Conservation (phyloP, 805 yeast species). For the Ogataea thermomethanolica region DNA sequence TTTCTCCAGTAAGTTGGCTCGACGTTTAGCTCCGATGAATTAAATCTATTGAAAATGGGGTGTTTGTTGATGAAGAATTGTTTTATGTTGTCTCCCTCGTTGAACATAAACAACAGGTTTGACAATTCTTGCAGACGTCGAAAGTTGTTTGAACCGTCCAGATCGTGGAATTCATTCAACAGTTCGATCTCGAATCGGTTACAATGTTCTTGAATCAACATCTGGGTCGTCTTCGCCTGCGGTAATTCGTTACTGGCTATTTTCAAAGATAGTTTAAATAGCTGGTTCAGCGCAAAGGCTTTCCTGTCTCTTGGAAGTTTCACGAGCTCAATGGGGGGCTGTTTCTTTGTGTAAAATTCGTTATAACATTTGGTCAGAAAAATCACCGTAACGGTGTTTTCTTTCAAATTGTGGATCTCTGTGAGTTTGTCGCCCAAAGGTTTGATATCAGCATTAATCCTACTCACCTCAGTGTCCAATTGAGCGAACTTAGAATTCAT, state of each 20-base stretch:
- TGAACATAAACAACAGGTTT: constrained; percentile 69
- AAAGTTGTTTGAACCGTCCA: constrained; percentile 67
- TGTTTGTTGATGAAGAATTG: constrained; percentile 79
- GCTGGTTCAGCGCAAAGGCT: constrained; percentile 64
- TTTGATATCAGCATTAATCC: constrained; percentile 55
- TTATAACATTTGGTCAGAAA: constrained; percentile 74
- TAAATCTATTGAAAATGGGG: constrained; percentile 57
- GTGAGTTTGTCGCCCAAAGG: constrained; percentile 70
- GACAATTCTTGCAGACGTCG: constrained; percentile 75
- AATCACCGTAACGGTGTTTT: constrained; percentile 67
- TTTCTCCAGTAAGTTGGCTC: constrained; percentile 50
- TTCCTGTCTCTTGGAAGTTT: constrained; percentile 44
- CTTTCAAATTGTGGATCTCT: constrained; percentile 66
- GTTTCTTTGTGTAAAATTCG: constrained; percentile 61
- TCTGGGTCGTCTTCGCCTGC: constrained; percentile 34
- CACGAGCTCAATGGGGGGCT: constrained; percentile 53
- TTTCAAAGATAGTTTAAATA: constrained; percentile 62
- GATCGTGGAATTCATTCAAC: constrained; percentile 65
- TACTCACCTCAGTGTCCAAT: constrained; percentile 51
- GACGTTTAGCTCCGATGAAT: constrained; percentile 23
- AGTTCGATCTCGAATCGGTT: constrained; percentile 72
- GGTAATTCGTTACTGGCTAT: constrained; percentile 53
- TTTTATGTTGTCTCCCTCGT: constrained; percentile 80
- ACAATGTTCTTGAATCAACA: constrained; percentile 63
- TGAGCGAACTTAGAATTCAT: constrained; percentile 46